These are phyloP conservation scores for Elsinoe perseae DNA, from an alignment of 2,329 filamentous ascomycete species.

Conservation along the genomic window DNA sequence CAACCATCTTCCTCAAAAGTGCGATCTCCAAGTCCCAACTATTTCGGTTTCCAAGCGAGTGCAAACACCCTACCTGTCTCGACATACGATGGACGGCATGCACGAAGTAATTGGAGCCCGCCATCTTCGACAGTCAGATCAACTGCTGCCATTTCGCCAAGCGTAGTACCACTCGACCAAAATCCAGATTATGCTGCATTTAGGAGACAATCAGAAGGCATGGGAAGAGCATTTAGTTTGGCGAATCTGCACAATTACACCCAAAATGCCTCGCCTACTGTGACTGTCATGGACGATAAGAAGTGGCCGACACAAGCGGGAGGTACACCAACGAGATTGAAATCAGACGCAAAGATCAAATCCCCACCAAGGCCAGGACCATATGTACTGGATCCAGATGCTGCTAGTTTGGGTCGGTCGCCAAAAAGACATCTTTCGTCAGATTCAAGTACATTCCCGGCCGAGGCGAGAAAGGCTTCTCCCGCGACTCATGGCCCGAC, in stretches of 20 bases:
- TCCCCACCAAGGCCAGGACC: conserved; percentile 26
- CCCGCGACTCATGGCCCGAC: conserved; percentile 36
- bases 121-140: conserved; percentile 63
- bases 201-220: conserved; percentile 59
- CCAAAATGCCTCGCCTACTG: conserved; percentile 26
- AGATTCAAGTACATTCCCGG: conserved; percentile 35
- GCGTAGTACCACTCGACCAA: conserved; percentile 61
- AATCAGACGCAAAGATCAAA: conserved; percentile 34
- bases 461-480: conserved; percentile 40
- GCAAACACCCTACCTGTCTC: conserved; percentile 51
- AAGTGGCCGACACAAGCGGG: conserved; percentile 17
- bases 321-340: conserved; percentile 26
- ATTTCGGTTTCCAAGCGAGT: conserved; percentile 69
- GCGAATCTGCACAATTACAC: conserved; percentile 37
- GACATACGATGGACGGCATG: conserved; percentile 38
- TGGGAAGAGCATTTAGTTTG: conserved; percentile 40
- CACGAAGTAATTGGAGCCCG: conserved; percentile 67
- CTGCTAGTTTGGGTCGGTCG: conserved; percentile 31
- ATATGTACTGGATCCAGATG: conserved; percentile 23
- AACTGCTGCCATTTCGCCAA: conserved; percentile 60
- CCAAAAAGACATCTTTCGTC: conserved; percentile 44
- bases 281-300: conserved; percentile 8
- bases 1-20: conserved; percentile 22
- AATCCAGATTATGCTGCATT: conserved; percentile 81
- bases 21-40: conserved; percentile 62